Percentiles rank a stretch among this genome's conserved stretches.
Evolutionary conservation across 1,284 basidiomycete genomes (phyloP).

Genomic region (Papiliotrema fonsecae): DNA sequence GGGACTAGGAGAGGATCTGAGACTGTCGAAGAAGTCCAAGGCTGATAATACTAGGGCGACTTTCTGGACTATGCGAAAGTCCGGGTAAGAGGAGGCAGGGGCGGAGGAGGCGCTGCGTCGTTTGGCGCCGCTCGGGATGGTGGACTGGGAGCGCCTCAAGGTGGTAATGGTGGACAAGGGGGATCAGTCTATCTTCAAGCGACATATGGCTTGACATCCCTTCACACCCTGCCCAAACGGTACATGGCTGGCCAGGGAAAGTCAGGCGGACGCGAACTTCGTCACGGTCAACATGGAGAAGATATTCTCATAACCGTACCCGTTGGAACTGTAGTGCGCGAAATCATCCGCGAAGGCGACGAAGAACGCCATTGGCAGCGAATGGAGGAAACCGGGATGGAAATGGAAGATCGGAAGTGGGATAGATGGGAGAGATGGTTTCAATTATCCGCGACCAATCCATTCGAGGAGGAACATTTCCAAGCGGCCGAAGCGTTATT

Average conservation of each 20-base stretch:
- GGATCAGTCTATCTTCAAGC: conserved; percentile 80
- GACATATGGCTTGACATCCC: conserved; percentile 66
- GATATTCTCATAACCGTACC: conserved; percentile 76
- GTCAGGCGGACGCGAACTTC: conserved; percentile 75
- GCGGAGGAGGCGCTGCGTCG: conserved; percentile 75
- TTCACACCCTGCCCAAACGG: conserved; percentile 65
- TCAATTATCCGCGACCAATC: neutral
- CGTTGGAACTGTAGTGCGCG: conserved; percentile 78
- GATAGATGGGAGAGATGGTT: conserved; percentile 51
- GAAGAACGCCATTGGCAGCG: conserved; percentile 9
- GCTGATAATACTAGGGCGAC: neutral
- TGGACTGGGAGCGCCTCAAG: conserved; percentile 76
- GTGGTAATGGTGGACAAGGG: conserved; percentile 82
- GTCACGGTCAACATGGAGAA: conserved; percentile 67
- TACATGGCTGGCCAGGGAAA: conserved; percentile 64
- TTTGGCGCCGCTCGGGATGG: conserved; percentile 76
- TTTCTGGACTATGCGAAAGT: neutral
- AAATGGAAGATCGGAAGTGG: conserved; percentile 48
- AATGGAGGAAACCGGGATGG: conserved; percentile 54
- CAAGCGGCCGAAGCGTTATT: conserved; percentile 65
- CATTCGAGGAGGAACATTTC: conserved; percentile 52
- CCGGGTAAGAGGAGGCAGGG: conserved; percentile 56
- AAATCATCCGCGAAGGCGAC: conserved; percentile 53
- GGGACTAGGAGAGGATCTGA: too few species aligned
- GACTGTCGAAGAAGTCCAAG: neutral